Evolutionary conservation across 495 filamentous ascomycete species (phyloP).

Genomic region (Hypomontagnella monticulosa): DNA sequence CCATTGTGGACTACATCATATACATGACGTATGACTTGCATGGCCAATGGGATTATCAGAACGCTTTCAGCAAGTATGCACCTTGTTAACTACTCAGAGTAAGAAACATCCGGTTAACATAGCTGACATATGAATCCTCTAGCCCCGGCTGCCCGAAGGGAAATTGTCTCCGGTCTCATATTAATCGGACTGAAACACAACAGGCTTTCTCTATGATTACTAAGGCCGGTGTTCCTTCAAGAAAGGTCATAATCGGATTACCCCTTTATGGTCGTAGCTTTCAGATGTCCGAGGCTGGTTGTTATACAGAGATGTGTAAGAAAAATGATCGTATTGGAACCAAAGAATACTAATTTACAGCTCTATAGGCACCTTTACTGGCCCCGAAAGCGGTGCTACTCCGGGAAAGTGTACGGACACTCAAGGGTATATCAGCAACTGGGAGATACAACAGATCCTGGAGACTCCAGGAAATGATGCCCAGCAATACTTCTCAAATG

Average conservation of each 20-base stretch:
- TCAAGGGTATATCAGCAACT: slow-evolving; percentile 4
- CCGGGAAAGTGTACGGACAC: slow-evolving; percentile 7
- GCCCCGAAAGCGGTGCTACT: neutral
- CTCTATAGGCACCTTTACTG: slow-evolving; percentile 1
- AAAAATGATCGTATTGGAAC: too few relatives aligned
- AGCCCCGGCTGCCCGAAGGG: neutral
- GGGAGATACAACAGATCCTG: slow-evolving; percentile 5
- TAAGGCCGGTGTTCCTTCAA: slow-evolving; percentile 10
- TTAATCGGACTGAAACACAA: slow-evolving; percentile 8
- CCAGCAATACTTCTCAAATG: too few relatives aligned
- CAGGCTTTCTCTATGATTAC: slow-evolving; percentile 8
- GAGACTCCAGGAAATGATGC: too few relatives aligned
- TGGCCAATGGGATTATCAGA: too few relatives aligned
- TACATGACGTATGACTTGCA: slow-evolving; percentile 50
- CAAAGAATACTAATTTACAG: too few relatives aligned
- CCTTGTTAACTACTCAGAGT: too few relatives aligned
- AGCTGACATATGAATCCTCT: too few relatives aligned
- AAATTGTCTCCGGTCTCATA: neutral
- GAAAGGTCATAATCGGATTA: slow-evolving; percentile 4
- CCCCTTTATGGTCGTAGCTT: slow-evolving; percentile 5
- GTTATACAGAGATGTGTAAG: too few relatives aligned
- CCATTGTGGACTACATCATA: slow-evolving; percentile 45
- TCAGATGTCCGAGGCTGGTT: slow-evolving; percentile 9
- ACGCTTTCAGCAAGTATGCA: too few relatives aligned
- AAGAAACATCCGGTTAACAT: too few relatives aligned